A percentile compares a stretch with the other conserved stretches of the same genome.
Conservation (phyloP, 441 rosid genomes). For the Biscutella auriculata region DNA sequence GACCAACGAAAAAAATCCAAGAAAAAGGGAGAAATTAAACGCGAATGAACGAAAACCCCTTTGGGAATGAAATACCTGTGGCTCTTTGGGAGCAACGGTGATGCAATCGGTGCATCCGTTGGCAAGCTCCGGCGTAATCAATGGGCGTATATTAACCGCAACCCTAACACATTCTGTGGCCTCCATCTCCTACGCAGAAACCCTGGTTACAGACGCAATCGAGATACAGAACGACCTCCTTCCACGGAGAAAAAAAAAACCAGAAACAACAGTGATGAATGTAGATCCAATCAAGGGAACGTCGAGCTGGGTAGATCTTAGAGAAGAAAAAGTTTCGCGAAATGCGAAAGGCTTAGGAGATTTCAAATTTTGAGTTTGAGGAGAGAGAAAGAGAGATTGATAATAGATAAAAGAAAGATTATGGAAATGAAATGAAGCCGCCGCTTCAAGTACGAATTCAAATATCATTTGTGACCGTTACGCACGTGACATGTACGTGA, state of each 20-base stretch:
- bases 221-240: background rate
- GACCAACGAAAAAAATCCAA: background rate
- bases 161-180: slow-evolving; percentile 63
- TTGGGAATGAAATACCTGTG: slow-evolving; percentile 50
- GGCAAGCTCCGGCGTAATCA: slow-evolving; percentile 79
- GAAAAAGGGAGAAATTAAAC: background rate
- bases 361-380: slow-evolving; percentile 25
- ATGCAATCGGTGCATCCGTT: slow-evolving; percentile 84
- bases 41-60: background rate
- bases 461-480: slow-evolving; percentile 20
- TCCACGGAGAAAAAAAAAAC: background rate
- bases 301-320: slow-evolving; percentile 7
- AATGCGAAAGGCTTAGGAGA: slow-evolving; percentile 7
- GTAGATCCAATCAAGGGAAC: background rate
- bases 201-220: background rate
- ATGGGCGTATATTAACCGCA: slow-evolving; percentile 78
- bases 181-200: slow-evolving; percentile 40
- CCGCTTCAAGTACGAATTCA: slow-evolving; percentile 53
- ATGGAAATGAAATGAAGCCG: slow-evolving; percentile 26
- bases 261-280: background rate
- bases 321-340: slow-evolving; percentile 9
- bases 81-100: slow-evolving; percentile 67
- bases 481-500: slow-evolving; percentile 31
- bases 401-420: slow-evolving; percentile 17
- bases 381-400: slow-evolving; percentile 8